Percentiles rank a stretch among this genome's conserved stretches.
Conservation (phyloP, 495 filamentous ascomycete genomes). For the Stereocaulon alpinum region DNA sequence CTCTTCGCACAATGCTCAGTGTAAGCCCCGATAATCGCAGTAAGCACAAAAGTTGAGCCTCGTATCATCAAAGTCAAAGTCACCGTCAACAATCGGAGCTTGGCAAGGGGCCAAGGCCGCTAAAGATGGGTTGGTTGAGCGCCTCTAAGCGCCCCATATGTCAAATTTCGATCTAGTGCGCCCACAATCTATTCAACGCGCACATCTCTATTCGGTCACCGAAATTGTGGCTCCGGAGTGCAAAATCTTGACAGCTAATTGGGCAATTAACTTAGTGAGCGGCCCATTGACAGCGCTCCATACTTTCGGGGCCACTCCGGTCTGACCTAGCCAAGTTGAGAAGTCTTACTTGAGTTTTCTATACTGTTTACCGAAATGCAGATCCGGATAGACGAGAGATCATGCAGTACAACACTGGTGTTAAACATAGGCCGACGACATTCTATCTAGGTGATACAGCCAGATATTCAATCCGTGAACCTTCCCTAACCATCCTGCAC, state of each 20-base stretch:
- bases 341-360: no score
- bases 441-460: background rate
- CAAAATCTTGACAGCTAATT: no score
- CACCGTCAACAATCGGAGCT: background rate
- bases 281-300: no score
- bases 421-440: background rate
- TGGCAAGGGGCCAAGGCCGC: background rate
- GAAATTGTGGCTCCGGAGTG: background rate
- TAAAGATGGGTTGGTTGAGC: background rate
- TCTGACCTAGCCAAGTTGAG: no score
- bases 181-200: background rate
- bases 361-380: no score
- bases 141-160: background rate
- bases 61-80: background rate
- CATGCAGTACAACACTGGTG: background rate
- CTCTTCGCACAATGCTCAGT: background rate
- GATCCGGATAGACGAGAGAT: background rate
- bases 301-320: no score
- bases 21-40: constrained; percentile 3
- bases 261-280: no score
- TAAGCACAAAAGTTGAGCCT: background rate
- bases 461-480: background rate
- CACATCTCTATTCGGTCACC: background rate
- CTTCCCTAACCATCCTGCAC: background rate
- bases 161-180: background rate